Evolutionary conservation across 495 filamentous ascomycete genomes (phyloP).

Genomic region (Trichocladium antarcticum): DNA sequence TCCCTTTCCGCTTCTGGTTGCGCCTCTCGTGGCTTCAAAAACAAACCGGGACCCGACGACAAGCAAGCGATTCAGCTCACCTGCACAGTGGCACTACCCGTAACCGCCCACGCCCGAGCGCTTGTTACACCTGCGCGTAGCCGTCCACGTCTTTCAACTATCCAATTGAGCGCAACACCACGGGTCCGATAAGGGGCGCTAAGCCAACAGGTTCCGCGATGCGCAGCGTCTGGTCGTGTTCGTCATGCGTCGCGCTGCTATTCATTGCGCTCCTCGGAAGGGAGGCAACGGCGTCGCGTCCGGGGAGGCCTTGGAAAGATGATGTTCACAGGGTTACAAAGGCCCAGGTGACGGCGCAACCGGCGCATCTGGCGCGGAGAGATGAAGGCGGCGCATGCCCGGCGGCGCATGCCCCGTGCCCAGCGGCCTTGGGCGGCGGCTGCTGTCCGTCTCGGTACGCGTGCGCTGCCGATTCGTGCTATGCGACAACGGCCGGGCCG

Average conservation of each 20-base stretch:
- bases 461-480: conserved; percentile 35
- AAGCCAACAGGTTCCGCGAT: conserved; percentile 19
- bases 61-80: not conserved
- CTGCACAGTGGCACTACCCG: not conserved
- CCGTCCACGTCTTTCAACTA: not conserved
- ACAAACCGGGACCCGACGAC: not conserved
- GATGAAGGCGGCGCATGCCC: conserved; percentile 21
- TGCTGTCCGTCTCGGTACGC: conserved; percentile 36
- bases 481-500: conserved; percentile 32
- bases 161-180: not conserved
- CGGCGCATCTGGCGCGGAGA: conserved; percentile 10
- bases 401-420: conserved; percentile 26
- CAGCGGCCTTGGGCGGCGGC: conserved; percentile 28
- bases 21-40: not conserved
- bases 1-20: conserved; percentile 7
- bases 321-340: conserved; percentile 30
- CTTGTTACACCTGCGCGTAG: not conserved
- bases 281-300: conserved; percentile 16
- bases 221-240: conserved; percentile 23
- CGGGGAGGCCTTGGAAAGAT: conserved; percentile 11
- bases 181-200: conserved; percentile 12
- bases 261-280: conserved; percentile 19
- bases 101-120: not conserved
- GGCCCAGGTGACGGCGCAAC: conserved; percentile 22
- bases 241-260: conserved; percentile 19